Base-by-base conservation (phyloP, 345 rosid genomes). In the Trapa incisa region DNA sequence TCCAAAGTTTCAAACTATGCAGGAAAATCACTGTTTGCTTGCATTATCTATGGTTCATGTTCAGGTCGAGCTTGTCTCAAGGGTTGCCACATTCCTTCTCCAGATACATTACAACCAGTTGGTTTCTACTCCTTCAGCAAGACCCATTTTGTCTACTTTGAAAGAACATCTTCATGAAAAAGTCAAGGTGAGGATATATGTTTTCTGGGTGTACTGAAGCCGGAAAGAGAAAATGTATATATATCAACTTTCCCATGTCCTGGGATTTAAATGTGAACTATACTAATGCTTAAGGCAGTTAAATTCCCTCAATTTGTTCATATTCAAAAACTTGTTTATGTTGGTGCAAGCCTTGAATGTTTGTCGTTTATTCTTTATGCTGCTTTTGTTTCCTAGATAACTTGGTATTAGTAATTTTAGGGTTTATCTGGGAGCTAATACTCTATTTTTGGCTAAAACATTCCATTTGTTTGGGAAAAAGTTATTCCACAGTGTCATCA, bases 1-100 rank as follows among this genome's bases (percentile, higher is more conserved):
- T 10, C 60, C 3, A 33, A 15, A 54, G 60, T 54, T 54, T 54
- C 60, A n/a, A 22, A n/a, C 8, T 50, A 5, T 5, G 33, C 9
- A 0, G 11, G 33, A 52, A 52, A 52, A 2, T 52, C 29, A 16
- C 6, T 52, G 4, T 6, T n/a, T 54, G 32, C 6, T 33, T 54
- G 60, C 56, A 32, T 8, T 29, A 58, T 11, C 14, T 32, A 0
- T 29, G 8, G 64, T 41, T 68, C 69, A 8, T 13, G 17, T 16
- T 48, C 85, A 94, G 97, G 91, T 91, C 65, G 99, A 91, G 83
- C 76, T 94, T 50, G 91, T 89, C 67, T 83, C 93, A 77, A 87
- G 93, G 78, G 75, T 86, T 76, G 83, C 85, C 65, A 86, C 89
- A 2, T 75, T 86, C 70, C 68, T 91, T 61, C 76, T 95, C 76